Evolutionary conservation across 208 protist genomes (phyloP).

Genomic region (Leishmania martiniquensis): DNA sequence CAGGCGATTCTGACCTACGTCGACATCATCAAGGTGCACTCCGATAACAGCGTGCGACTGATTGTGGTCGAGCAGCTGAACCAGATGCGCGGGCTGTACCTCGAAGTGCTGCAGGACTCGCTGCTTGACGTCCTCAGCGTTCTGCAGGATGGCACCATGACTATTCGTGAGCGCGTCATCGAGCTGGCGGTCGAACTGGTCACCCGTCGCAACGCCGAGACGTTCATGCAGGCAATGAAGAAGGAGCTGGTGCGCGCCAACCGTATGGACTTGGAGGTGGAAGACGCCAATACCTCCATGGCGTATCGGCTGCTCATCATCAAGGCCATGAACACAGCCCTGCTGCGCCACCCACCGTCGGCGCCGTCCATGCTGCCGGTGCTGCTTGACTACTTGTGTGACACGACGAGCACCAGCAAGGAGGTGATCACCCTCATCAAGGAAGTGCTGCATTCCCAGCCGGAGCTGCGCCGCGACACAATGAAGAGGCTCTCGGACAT

Average conservation of each 20-base stretch:
- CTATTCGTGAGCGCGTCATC: slow-evolving; percentile 96
- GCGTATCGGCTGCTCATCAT: slow-evolving; percentile 89
- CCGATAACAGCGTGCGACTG: slow-evolving; percentile 98
- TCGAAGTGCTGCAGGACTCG: slow-evolving; percentile 92
- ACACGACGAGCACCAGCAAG: slow-evolving; percentile 59
- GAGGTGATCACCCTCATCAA: slow-evolving; percentile 96
- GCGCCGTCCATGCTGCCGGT: slow-evolving; percentile 83
- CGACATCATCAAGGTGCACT: slow-evolving; percentile 93
- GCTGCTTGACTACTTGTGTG: slow-evolving; percentile 96
- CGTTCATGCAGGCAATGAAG: slow-evolving; percentile 94
- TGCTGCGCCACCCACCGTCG: slow-evolving; percentile 90
- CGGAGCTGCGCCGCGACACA: slow-evolving; percentile 75
- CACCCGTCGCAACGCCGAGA: slow-evolving; percentile 91
- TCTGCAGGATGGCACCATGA: slow-evolving; percentile 89
- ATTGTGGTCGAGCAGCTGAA: slow-evolving; percentile 97
- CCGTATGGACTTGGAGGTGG: slow-evolving; percentile 69
- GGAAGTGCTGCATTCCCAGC: slow-evolving; percentile 93
- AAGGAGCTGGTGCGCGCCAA: slow-evolving; percentile 91
- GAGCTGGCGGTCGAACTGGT: slow-evolving; percentile 94
- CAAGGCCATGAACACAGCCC: slow-evolving; percentile 91
- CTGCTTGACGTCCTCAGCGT: slow-evolving; percentile 96
- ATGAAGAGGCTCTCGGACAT: slow-evolving; percentile 59
- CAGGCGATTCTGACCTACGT: slow-evolving; percentile 94
- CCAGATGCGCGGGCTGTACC: slow-evolving; percentile 84
- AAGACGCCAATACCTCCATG: slow-evolving; percentile 43